These are phyloP conservation scores for Cylindrotheca fusiformis DNA, from an alignment of 108 stramenopile genomes.

Conservation along the genomic window DNA sequence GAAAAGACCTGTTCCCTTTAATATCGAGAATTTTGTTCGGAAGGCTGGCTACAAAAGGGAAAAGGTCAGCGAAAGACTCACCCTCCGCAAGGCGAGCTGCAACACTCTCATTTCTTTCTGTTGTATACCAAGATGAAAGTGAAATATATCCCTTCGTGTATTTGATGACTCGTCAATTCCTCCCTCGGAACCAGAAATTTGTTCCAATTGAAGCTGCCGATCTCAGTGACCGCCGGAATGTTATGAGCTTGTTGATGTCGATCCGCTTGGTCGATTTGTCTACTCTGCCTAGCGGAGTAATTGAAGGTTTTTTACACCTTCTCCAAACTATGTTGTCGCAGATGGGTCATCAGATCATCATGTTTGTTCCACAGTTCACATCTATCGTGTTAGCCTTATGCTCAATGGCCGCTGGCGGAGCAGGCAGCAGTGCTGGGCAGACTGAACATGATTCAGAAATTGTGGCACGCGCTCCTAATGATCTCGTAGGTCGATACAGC, in stretches of 20 bases:
- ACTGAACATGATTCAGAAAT: slow-evolving; percentile 9
- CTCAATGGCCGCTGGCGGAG: slow-evolving; percentile 30
- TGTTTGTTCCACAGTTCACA: slow-evolving; percentile 49
- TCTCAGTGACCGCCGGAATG: slow-evolving; percentile 12
- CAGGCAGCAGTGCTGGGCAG: neutral
- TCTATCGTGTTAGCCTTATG: slow-evolving; percentile 53
- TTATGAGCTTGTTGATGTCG: slow-evolving; percentile 8
- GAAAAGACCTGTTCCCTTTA: slow-evolving; percentile 51
- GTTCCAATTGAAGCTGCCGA: slow-evolving; percentile 27
- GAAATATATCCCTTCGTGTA: slow-evolving; percentile 75
- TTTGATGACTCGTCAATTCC: slow-evolving; percentile 72
- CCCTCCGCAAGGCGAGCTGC: slow-evolving; percentile 71
- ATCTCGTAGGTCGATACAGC: slow-evolving; percentile 34
- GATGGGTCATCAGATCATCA: slow-evolving; percentile 61
- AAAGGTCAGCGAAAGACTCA: slow-evolving; percentile 64
- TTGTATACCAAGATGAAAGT: slow-evolving; percentile 46
- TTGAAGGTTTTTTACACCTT: slow-evolving; percentile 81
- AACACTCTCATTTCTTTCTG: slow-evolving; percentile 74
- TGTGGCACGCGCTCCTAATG: slow-evolving; percentile 10
- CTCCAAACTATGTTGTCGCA: slow-evolving; percentile 71
- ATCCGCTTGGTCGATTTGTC: slow-evolving; percentile 29
- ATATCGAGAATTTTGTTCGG: slow-evolving; percentile 79
- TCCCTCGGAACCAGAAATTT: slow-evolving; percentile 35
- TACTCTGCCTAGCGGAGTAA: slow-evolving; percentile 40
- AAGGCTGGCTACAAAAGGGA: slow-evolving; percentile 53